Evolutionary conservation across 345 rosid genomes (phyloP).

Genomic region (Hypericum perforatum): DNA sequence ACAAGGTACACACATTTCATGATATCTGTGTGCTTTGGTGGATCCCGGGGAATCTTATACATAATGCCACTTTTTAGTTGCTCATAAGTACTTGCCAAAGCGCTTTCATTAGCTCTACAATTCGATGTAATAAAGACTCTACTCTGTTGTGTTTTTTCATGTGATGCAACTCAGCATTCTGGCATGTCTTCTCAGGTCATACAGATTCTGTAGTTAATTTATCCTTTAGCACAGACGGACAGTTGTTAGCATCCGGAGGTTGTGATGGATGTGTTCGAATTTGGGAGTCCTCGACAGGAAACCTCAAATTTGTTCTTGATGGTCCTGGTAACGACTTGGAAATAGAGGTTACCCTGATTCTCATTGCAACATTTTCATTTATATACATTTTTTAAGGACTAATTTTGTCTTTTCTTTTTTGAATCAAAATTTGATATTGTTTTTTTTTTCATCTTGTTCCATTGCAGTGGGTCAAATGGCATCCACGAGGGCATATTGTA

Average conservation of each 20-base stretch:
- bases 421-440: not conserved
- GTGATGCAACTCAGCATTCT: not conserved
- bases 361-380: too few relatives aligned
- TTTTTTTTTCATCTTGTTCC: slow-evolving; percentile 12
- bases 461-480: slow-evolving; percentile 89
- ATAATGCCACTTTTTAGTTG: not conserved
- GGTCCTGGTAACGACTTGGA: slow-evolving; percentile 32
- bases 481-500: slow-evolving; percentile 80
- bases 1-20: slow-evolving; percentile 22
- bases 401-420: not conserved
- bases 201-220: slow-evolving; percentile 67
- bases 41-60: not conserved
- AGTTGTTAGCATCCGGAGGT: slow-evolving; percentile 70
- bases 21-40: not conserved
- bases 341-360: too few relatives aligned
- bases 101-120: not conserved
- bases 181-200: slow-evolving; percentile 46
- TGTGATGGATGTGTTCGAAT: slow-evolving; percentile 67
- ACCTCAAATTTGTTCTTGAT: slow-evolving; percentile 44
- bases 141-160: slow-evolving; percentile 1
- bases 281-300: slow-evolving; percentile 60
- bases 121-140: not conserved
- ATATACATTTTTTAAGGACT: not conserved
- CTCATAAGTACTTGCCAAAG: not conserved
- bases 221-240: slow-evolving; percentile 72